Percentiles rank a stretch among this genome's conserved stretches.
These are phyloP conservation scores for Saccharum hybrid DNA, from an alignment of 202 grass and related monocot species.

Conservation along the genomic window DNA sequence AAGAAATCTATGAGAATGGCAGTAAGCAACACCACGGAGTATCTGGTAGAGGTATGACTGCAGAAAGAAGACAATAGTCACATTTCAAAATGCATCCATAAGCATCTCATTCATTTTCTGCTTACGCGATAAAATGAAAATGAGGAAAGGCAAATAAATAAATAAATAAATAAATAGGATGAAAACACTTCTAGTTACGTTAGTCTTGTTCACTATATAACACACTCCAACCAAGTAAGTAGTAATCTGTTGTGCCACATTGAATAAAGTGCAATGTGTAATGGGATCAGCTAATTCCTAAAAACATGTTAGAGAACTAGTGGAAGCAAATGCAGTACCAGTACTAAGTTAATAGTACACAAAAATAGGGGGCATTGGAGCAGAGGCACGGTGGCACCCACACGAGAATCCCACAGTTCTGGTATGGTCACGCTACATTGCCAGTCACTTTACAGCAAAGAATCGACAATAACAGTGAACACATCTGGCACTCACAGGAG, in stretches of 20 bases:
- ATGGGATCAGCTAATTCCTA: not conserved
- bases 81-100: conserved; percentile 42
- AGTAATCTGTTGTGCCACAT: not conserved
- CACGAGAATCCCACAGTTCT: conserved; percentile 19
- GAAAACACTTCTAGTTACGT: not conserved
- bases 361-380: conserved; percentile 33
- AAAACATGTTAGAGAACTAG: conserved; percentile 9
- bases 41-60: conserved; percentile 98
- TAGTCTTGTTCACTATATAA: conserved; percentile 11
- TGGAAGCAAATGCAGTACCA: conserved; percentile 19
- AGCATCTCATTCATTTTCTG: conserved; percentile 34
- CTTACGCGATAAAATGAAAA: not conserved
- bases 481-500: conserved; percentile 8
- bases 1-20: conserved; percentile 97
- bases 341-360: conserved; percentile 1
- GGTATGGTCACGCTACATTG: conserved; percentile 20
- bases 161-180: conserved; percentile 21
- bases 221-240: conserved; percentile 2
- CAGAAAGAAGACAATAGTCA: conserved; percentile 53
- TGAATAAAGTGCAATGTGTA: not conserved
- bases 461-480: conserved; percentile 16
- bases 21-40: conserved; percentile 83
- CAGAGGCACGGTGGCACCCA: not conserved
- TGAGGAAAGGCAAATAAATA: not conserved
- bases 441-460: conserved; percentile 37